Base-by-base conservation (phyloP, 305 asterid genomes). In the Fraxinus platypoda region DNA sequence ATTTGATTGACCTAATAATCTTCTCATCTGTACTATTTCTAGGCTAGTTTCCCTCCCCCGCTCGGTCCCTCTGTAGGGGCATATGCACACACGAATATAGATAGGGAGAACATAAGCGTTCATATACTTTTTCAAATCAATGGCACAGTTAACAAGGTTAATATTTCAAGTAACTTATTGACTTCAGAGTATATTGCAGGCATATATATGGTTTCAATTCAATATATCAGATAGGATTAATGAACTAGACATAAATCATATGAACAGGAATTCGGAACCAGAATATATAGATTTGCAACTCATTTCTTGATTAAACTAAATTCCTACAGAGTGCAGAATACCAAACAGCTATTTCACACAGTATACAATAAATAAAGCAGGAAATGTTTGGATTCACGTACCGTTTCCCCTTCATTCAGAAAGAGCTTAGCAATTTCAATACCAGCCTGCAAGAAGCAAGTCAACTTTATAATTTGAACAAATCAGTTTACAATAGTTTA, bases 381-480 rank as follows among this genome's bases (percentile, higher is more conserved):
- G 74, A 34, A 83, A 59, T 70, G 76, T 77, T 81, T 35, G 43
- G 81, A 82, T 77, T 79, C 80, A 85, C 92, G 23, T 90, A 96
- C 99, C 82, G 94, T 92, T 57, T 94, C 94, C 83, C 99, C 98
- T 90, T 93, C 85, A 90, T 88, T 84, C 74, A 96, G 93, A 89
- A 96, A 94, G 79, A 96, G 92, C 88, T 94, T 96, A 37, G 99
- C 99, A 80, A 92, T 94, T 89, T 96, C 99, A 89, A 94, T 91
- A 75, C 99, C 99, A 82, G 91, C 99, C 99, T 96, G 98, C 90
- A 93, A 92, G 68, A 87, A 74, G 73, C 68, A 83, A 84, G 49
- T 85, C 76, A 83, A 62, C 81, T 81, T 59, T 19, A 73, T 86
- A 74, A 86, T 77, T 54, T 43, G 76, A 74, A 78, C 19, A 85